Base-by-base conservation (phyloP, 2,329 filamentous ascomycete species). In the Fusarium pininemorale region DNA sequence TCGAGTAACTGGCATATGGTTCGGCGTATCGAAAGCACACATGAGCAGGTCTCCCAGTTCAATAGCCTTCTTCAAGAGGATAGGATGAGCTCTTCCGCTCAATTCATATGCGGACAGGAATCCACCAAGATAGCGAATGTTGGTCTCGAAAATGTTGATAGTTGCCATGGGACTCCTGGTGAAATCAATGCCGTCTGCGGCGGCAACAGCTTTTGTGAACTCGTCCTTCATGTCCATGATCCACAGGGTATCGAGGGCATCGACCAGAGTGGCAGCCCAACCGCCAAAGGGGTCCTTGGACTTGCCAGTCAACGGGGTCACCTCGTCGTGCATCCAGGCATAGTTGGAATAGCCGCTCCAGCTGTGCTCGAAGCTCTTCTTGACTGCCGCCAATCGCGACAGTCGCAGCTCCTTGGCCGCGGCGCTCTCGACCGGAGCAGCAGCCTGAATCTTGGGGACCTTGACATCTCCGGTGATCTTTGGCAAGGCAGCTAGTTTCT, bases 141-240 rank as follows among this genome's bases (percentile, higher is more conserved):
- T 92, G 1, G 90, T 92, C 80, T 93, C 91, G 72, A 93, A 92
- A 4, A 92, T 82, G 70, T 91, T 92, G 69, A 92, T 87, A 51
- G 86, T 65, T 22, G 71, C 55, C 45, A 75, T 73, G 12, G 75
- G 79, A 4, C 88, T 88, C 12, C 82, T 86, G 8, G 87, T 85
- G 77, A 92, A 93, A 77, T 92, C 89, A 66, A 93, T 89, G 69
- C 76, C 75, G 58, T 86, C 82, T 20, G 89, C 87, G 7, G 88
- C 89, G 59, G 85, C 82, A 10, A 90, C 88, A 13, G 91, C 91
- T 69, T 88, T 84, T 37, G 88, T 85, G 75, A 93, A 93, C 65
- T 93, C 91, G 3, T 87, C 84, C 75, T 87, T 86, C 80, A 93
- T 78, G 11, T 86, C 91, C 88, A 93, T 90, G 66, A 93, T 91